Conservation (phyloP, 2,329 filamentous ascomycete genomes). For the Hymenoscyphus fraxineus region DNA sequence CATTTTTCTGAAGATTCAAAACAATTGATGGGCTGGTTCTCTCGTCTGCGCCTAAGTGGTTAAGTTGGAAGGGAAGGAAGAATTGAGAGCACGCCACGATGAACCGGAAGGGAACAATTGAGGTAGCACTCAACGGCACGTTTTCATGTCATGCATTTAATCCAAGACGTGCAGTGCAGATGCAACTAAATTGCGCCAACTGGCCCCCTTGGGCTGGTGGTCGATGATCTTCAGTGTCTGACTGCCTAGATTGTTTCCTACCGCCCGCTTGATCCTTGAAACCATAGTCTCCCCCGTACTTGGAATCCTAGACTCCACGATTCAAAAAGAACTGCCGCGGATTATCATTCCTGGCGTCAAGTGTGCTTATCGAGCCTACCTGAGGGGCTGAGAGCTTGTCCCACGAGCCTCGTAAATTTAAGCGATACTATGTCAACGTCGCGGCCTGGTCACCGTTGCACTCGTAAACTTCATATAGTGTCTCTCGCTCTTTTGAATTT, state of each 20-base stretch:
- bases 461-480: background rate
- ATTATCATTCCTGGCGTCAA: background rate
- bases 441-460: background rate
- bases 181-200: background rate
- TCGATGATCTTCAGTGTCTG: background rate
- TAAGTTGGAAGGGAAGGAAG: background rate
- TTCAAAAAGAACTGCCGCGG: background rate
- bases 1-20: slow-evolving; percentile 6
- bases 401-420: background rate
- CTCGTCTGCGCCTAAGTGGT: slow-evolving; percentile 1
- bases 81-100: background rate
- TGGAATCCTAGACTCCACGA: background rate
- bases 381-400: background rate
- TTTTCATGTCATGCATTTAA: background rate
- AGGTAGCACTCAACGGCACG: background rate
- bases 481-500: background rate
- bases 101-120: background rate
- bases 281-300: background rate
- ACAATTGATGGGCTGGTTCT: background rate
- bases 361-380: background rate
- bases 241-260: background rate
- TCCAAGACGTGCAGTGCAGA: background rate
- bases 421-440: background rate
- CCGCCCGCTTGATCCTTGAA: background rate
- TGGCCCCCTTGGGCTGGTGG: background rate